Conservation (phyloP, 2,329 filamentous ascomycete genomes). For the Trichoderma gracile region DNA sequence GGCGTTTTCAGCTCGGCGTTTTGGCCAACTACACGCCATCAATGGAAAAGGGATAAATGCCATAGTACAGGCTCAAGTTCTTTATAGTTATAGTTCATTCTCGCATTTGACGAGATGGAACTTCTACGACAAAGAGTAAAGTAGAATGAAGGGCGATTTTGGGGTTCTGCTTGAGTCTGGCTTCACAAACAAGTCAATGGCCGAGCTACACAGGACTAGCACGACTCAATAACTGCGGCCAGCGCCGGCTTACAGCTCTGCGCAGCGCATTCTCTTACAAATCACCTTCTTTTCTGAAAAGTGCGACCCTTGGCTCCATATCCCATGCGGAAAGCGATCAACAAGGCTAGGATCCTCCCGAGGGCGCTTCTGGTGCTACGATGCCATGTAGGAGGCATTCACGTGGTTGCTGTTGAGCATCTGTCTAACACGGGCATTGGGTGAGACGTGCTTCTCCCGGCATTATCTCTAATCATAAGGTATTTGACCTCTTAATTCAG, state of each 20-base stretch:
- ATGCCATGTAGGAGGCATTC: conserved; percentile 4
- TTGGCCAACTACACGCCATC: neutral
- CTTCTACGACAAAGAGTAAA: neutral
- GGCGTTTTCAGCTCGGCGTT: conserved; percentile 16
- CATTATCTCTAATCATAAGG: no score
- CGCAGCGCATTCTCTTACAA: conserved; percentile 9
- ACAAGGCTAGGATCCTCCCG: neutral
- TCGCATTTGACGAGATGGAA: no score
- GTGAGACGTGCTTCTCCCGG: neutral
- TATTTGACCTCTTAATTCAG: no score
- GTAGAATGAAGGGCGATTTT: neutral
- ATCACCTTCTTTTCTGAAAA: neutral
- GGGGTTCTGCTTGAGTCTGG: neutral
- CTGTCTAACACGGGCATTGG: neutral
- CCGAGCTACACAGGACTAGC: neutral
- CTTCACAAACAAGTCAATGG: neutral
- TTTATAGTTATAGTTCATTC: no score
- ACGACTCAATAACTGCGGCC: conserved; percentile 9
- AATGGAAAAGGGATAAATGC: neutral
- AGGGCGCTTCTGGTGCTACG: neutral
- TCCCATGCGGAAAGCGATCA: neutral
- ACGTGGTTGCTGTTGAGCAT: neutral
- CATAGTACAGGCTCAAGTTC: neutral
- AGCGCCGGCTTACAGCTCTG: conserved; percentile 19
- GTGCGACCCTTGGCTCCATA: neutral